phyloP scores from a whole-genome alignment of 179 eudicot genomes.

The Gypsophila paniculata region DNA sequence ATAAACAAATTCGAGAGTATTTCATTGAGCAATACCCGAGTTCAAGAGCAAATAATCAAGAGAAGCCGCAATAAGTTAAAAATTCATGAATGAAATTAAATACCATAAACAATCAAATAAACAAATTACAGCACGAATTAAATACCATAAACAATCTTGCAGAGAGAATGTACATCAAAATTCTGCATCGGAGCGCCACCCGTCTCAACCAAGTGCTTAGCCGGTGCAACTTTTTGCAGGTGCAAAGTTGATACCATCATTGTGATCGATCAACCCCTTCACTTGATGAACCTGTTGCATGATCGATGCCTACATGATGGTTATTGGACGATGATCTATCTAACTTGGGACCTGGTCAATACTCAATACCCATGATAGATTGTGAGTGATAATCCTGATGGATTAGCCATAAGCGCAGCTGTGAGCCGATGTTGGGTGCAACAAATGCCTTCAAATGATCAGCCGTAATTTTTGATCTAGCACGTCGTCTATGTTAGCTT shows the following conservation, averaged over 20 bases:
- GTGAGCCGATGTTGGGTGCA: background rate
- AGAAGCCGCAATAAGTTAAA: background rate
- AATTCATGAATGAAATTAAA: slow-evolving; percentile 5
- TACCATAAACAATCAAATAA: background rate
- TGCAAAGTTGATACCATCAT: background rate
- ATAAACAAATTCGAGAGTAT: background rate
- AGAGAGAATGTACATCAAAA: slow-evolving; percentile 7
- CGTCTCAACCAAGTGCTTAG: background rate
- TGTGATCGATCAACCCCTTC: background rate
- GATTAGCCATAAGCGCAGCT: slow-evolving; percentile 3
- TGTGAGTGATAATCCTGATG: background rate
- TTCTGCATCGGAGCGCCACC: background rate
- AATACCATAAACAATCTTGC: slow-evolving; percentile 5
- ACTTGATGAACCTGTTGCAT: background rate
- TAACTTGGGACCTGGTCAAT: background rate
- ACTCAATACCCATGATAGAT: background rate
- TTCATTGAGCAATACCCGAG: slow-evolving; percentile 9
- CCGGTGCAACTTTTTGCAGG: slow-evolving; percentile 8
- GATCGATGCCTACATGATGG: background rate
- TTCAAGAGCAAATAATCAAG: background rate
- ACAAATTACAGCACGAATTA: slow-evolving; percentile 7
- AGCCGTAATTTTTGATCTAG: slow-evolving; percentile 28
- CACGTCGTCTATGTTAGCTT: slow-evolving; percentile 18
- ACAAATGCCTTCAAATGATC: slow-evolving; percentile 20
- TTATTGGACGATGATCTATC: background rate